Base-by-base conservation (phyloP, 345 rosid genomes). In the Salix udensis region DNA sequence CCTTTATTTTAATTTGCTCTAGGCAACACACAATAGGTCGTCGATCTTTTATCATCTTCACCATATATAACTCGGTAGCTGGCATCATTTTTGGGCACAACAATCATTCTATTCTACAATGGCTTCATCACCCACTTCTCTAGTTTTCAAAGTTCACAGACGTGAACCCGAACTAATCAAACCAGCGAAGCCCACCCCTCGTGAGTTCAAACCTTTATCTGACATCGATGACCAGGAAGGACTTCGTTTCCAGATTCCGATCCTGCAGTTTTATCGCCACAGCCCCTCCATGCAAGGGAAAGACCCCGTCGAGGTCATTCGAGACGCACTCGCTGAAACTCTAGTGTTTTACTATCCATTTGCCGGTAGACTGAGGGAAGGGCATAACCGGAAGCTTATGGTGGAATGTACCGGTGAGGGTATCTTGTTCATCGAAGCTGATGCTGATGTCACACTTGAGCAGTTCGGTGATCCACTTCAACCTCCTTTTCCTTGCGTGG, bases 321-420 rank as follows among this genome's bases (percentile, higher is more conserved):
- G 73, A 2, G 77, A 73, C 12, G 81, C 81, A 14, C 16, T 78
- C 58, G 81, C 73, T 0, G 42, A 73, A 18, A 58, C 77, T 8
- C 55, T 78, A 1, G 77, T 78, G 26, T 73, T 55, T 16, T 78
- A 78, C 36, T 78, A 73, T 26, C 81, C 81, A 5, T 67, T 73
- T n/a, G 77, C 81, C 0, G 81, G 81, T 16, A 40, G 81, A 48
- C 62, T 78, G 10, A 39, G 76, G 70, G 81, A 78, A 78, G 76
- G 72, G 31, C 60, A 76, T 1, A 0, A 53, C 21, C 76, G 74
- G 7, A 78, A 78, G 65, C 74, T 79, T 18, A 44, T 36, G 50
- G 81, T 74, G 74, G 81, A 79, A 26, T 79, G 81, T 7, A 79
- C 65, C 0, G 81, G 77, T 21, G 81, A 79, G 50, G 81, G 81